A percentile compares a stretch with the other conserved stretches of the same genome.
Conservation (phyloP, 2,329 filamentous ascomycete genomes). For the Lachnellula suecica region DNA sequence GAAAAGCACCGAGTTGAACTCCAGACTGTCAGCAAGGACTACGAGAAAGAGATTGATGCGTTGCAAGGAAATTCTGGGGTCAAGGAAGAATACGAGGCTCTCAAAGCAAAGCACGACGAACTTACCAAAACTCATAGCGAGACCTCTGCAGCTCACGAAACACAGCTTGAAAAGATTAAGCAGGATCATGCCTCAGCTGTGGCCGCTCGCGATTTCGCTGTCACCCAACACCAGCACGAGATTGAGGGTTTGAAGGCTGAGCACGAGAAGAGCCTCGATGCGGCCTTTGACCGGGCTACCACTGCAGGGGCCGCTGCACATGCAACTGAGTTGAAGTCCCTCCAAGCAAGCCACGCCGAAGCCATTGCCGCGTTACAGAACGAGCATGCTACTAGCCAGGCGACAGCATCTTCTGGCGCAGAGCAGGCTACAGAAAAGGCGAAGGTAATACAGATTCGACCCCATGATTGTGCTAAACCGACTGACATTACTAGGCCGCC, state of each 20-base stretch:
- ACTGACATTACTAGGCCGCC: conserved; percentile 38
- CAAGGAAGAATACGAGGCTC: conserved; percentile 61
- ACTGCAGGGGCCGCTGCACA: conserved; percentile 50
- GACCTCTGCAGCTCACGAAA: conserved; percentile 4
- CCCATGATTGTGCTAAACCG: no score
- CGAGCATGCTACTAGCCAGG: conserved; percentile 43
- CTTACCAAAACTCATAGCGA: conserved; percentile 16
- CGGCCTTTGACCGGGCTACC: conserved; percentile 49
- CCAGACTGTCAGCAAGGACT: conserved; percentile 57
- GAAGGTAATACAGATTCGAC: no score
- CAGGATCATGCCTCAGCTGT: conserved; percentile 28
- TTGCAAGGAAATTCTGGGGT: conserved; percentile 63
- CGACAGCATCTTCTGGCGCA: conserved; percentile 15
- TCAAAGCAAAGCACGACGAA: conserved; percentile 55
- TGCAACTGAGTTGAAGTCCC: conserved; percentile 48
- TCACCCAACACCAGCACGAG: conserved; percentile 52
- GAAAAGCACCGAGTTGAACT: conserved; percentile 57
- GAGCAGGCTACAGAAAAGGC: conserved; percentile 26
- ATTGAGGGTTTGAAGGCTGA: conserved; percentile 55
- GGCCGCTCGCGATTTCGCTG: conserved; percentile 41
- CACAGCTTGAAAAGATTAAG: conserved; percentile 20
- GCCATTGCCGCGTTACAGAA: conserved; percentile 41
- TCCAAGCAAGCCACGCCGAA: conserved; percentile 54
- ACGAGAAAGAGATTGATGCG: conserved; percentile 64
- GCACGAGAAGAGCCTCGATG: conserved; percentile 59